These are phyloP conservation scores for Tulasnella calospora DNA, from an alignment of 768 basidiomycete genomes.

Conservation along the genomic window DNA sequence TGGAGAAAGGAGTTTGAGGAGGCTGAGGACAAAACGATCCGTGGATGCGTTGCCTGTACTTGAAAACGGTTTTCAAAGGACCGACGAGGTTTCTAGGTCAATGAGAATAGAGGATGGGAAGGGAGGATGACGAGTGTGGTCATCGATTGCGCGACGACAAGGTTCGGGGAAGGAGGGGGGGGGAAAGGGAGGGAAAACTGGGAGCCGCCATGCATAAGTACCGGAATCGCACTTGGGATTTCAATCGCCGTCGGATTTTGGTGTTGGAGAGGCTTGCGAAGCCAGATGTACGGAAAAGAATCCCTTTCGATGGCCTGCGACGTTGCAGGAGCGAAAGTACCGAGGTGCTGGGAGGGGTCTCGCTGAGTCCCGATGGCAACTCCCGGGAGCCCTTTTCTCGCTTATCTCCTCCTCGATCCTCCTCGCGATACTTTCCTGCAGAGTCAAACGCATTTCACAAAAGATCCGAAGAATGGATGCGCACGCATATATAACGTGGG, in stretches of 20 bases:
- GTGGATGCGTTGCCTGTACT: background rate
- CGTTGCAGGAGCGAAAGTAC: background rate
- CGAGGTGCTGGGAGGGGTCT: background rate
- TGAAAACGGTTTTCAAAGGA: background rate
- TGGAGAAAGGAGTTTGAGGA: background rate
- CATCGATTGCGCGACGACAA: slow-evolving; percentile 11
- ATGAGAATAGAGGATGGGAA: background rate
- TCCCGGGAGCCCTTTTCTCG: background rate
- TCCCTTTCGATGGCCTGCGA: slow-evolving; percentile 4
- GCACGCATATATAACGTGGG: slow-evolving; percentile 11
- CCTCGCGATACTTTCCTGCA: background rate
- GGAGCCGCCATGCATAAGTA: background rate
- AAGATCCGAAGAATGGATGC: slow-evolving; percentile 9
- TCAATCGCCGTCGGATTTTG: slow-evolving; percentile 9
- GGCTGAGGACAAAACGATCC: background rate
- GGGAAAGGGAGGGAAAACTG: background rate
- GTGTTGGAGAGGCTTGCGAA: slow-evolving; percentile 6
- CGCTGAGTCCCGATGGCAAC: slow-evolving; percentile 5
- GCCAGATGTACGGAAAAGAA: slow-evolving; percentile 7
- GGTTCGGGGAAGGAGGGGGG: background rate
- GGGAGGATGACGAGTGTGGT: background rate
- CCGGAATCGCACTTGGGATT: background rate
- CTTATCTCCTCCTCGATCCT: background rate
- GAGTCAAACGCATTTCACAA: background rate
- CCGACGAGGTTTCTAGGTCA: background rate